Evolutionary conservation across 1,284 basidiomycete species (phyloP), one percentile per base, ranked within the genome.

Genomic region (Ustilago nuda): DNA sequence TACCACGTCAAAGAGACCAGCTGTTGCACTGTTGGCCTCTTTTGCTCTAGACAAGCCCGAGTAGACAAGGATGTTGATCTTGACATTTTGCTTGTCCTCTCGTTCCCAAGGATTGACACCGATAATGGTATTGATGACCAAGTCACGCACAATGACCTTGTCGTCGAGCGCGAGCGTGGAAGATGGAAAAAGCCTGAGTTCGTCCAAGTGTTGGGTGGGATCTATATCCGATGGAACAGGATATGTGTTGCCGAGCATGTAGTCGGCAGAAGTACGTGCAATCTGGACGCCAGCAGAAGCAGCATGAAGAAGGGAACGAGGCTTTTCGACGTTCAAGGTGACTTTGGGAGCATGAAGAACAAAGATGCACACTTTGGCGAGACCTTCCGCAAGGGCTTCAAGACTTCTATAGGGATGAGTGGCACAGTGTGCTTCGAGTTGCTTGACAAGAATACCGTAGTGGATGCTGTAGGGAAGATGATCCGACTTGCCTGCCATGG

Each of bases 61-160:
- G 19, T 86, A 86, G 19, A 91, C 83, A 8, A 82, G 79, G 19
- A 93, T 72, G 75, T 92, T 90, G 57, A 92, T 86, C 19, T 89
- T 87, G n/a, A 94, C 89, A 36, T 89, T 84, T 82, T 95, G 93
- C 79, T 89, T 89, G 81, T 92, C 90, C 55, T 88, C 83, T 17
- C 92, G 87, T 85, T 94, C 93, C 83, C 90, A 91, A 2, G 89
- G 87, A 79, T 93, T 91, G 54, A 94, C 88, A 0, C 93, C 93
- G 54, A 94, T 88, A 61, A 94, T 89, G 33, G 89, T 88, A 23
- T 89, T 88, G 53, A 90, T 89, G 33, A 88, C 86, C 7, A 94
- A 85, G 68, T 89, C 88, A 19, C 88, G 86, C 8, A 92, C 84
- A 55, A 87, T 83, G 73, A 89, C 76, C 45, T 62, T 78, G 66